Evolutionary conservation across 805 yeast species (phyloP), one percentile per base, ranked within the genome.

Genomic region (Cyberlindnera nakhonratchasimensis): DNA sequence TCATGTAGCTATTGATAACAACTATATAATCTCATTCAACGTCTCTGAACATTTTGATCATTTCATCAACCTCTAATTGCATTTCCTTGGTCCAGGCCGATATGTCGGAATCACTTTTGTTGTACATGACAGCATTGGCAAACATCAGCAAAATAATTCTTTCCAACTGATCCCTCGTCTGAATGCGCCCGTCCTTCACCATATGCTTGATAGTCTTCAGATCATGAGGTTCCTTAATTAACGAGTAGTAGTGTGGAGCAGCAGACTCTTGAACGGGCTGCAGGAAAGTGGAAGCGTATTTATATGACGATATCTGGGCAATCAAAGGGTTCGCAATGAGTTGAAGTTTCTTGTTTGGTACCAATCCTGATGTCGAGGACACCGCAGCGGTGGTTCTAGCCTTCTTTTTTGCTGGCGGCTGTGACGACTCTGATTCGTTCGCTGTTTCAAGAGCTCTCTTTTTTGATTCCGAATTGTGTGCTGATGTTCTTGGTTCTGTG

Each of bases 51-150:
- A 83, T 62, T 41, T 73, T 66, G 48, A 80, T 67, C 25, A 80
- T 65, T 13, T 69, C 74, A 25, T 74, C 77, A 5, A 82, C 77
- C 38, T 84, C 93, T 31, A 69, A 65, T 65, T 77, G 80, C 91
- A 86, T 84, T 50, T 79, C 86, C 47, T 72, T 65, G 1, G 88
- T 76, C 72, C 86, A 74, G 28, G 63, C 60, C 32, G 75, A 77
- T 46, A 83, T 70, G 40, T 81, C 87, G 21, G 80, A 75, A 46
- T 74, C 79, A 47, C 77, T 71, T 52, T 75, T 75, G 60, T 86
- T 86, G 64, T 80, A 86, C 93, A 86, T 86, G 14, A 86, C 74
- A 14, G 91, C 86, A 60, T 86, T 86, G 39, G 91, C 83, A 64
- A 82, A 84, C 93, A 86, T 84, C 45, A 81, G 66, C 66, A 81